These are phyloP conservation scores for Hypoxylon lenormandii DNA, from an alignment of 495 filamentous ascomycete species.

Conservation along the genomic window DNA sequence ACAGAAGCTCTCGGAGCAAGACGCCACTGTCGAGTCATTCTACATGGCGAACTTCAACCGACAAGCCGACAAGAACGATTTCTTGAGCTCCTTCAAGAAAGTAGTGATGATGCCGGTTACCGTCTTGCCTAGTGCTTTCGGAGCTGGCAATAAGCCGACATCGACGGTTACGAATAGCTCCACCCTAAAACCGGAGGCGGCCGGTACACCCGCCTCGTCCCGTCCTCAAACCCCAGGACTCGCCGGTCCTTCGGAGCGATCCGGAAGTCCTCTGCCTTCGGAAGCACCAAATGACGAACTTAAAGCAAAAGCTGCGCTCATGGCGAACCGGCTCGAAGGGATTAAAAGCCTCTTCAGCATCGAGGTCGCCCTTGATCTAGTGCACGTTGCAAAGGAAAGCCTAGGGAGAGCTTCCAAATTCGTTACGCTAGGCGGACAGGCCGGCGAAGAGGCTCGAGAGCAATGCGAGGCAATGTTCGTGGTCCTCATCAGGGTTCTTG, in stretches of 20 bases:
- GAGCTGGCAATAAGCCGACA: slow-evolving; percentile 58
- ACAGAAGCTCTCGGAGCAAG: slow-evolving; percentile 87
- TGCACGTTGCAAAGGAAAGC: slow-evolving; percentile 89
- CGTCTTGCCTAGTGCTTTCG: slow-evolving; percentile 75
- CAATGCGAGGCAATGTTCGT: slow-evolving; percentile 95
- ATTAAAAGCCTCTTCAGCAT: slow-evolving; percentile 96
- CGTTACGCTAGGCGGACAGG: slow-evolving; percentile 79
- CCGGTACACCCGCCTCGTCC: slow-evolving; percentile 54
- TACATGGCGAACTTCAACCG: slow-evolving; percentile 94
- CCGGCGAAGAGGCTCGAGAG: slow-evolving; percentile 83
- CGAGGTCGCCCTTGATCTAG: slow-evolving; percentile 88
- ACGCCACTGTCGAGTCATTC: slow-evolving; percentile 89
- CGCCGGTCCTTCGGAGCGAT: slow-evolving; percentile 47
- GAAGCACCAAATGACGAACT: slow-evolving; percentile 87
- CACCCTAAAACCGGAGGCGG: slow-evolving; percentile 40
- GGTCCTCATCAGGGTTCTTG: slow-evolving; percentile 80
- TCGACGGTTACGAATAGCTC: slow-evolving; percentile 44
- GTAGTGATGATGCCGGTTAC: slow-evolving; percentile 99
- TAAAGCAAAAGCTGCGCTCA: slow-evolving; percentile 93
- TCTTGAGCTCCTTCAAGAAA: slow-evolving; percentile 95
- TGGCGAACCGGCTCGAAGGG: slow-evolving; percentile 92
- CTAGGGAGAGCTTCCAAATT: slow-evolving; percentile 88
- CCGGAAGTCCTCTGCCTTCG: slow-evolving; percentile 63
- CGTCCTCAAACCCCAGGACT: slow-evolving; percentile 62
- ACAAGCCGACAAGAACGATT: slow-evolving; percentile 95